phyloP scores from a whole-genome alignment of 139 green algal genomes.

The Chlorella vulgaris region DNA sequence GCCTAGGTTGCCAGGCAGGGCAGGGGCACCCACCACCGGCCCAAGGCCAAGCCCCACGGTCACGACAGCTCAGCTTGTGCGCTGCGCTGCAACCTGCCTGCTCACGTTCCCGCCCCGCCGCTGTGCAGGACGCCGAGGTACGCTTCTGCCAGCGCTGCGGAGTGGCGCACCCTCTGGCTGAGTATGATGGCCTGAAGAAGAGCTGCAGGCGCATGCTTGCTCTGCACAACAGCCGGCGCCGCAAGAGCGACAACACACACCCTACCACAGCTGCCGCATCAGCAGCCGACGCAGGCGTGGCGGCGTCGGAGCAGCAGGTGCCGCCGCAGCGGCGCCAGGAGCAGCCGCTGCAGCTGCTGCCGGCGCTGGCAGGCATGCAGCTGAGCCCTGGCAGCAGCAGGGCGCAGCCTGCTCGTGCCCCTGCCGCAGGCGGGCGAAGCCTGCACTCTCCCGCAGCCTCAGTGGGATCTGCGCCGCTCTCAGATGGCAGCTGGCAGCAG shows the following conservation, averaged over 20 bases:
- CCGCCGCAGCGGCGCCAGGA: background rate
- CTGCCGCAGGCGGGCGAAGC: too few relatives aligned
- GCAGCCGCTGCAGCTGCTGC: background rate
- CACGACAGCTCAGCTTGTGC: background rate
- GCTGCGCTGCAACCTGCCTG: background rate
- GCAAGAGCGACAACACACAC: slow-evolving; percentile 7
- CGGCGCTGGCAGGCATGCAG: background rate
- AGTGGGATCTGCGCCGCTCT: background rate
- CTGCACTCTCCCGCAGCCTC: background rate
- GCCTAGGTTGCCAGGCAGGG: background rate
- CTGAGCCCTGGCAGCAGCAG: background rate
- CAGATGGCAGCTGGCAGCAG: background rate
- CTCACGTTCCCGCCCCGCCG: background rate
- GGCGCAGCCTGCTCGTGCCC: too few relatives aligned
- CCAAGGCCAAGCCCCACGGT: too few relatives aligned
- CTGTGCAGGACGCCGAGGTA: slow-evolving; percentile 47
- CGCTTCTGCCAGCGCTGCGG: slow-evolving; percentile 93
- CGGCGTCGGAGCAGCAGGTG: background rate
- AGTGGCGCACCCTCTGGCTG: slow-evolving; percentile 79
- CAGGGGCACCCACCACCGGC: too few relatives aligned
- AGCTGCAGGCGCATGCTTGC: slow-evolving; percentile 68
- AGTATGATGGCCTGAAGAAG: slow-evolving; percentile 87
- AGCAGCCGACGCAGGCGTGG: background rate
- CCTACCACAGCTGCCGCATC: background rate
- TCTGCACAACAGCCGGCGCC: slow-evolving; percentile 63